A percentile compares a stretch with the other conserved stretches of the same genome.
These are phyloP conservation scores for Cyathus striatus DNA, from an alignment of 768 basidiomycete species.

Conservation along the genomic window DNA sequence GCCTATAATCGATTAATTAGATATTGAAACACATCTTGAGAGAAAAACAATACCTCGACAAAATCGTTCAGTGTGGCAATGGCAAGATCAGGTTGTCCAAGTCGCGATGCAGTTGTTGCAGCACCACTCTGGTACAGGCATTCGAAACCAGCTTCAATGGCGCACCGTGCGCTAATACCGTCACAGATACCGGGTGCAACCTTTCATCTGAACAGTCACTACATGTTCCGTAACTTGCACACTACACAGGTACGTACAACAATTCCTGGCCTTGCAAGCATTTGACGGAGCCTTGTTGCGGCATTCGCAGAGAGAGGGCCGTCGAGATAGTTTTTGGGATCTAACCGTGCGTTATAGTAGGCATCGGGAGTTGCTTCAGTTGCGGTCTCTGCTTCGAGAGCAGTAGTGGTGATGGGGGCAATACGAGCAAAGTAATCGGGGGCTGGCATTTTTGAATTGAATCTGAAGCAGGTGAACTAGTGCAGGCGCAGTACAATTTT, in stretches of 20 bases:
- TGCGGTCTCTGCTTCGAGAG: no score
- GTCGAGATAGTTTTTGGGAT: slow-evolving; percentile 63
- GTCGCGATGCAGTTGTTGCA: no score
- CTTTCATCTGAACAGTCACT: slow-evolving; percentile 19
- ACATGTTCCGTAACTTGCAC: slow-evolving; percentile 40
- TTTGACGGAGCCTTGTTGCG: slow-evolving; percentile 65
- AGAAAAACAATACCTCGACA: slow-evolving; percentile 37
- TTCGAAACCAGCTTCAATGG: no score
- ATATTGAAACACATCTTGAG: neutral
- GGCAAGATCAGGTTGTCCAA: slow-evolving; percentile 75
- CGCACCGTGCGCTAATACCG: no score
- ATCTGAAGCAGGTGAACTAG: no score
- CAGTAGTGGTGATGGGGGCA: no score
- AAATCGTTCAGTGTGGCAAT: slow-evolving; percentile 79
- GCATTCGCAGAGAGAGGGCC: slow-evolving; percentile 67
- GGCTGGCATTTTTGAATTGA: no score
- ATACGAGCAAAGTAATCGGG: no score
- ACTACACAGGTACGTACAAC: no score
- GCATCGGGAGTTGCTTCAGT: no score
- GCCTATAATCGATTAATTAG: slow-evolving; percentile 26
- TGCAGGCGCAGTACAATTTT: no score
- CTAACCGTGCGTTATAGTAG: slow-evolving; percentile 67
- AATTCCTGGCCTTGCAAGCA: slow-evolving; percentile 65
- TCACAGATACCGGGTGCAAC: slow-evolving; percentile 70
- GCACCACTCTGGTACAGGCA: no score